phyloP scores from a whole-genome alignment of 83 land plant genomes.

The Diphasiastrum complanatum region DNA sequence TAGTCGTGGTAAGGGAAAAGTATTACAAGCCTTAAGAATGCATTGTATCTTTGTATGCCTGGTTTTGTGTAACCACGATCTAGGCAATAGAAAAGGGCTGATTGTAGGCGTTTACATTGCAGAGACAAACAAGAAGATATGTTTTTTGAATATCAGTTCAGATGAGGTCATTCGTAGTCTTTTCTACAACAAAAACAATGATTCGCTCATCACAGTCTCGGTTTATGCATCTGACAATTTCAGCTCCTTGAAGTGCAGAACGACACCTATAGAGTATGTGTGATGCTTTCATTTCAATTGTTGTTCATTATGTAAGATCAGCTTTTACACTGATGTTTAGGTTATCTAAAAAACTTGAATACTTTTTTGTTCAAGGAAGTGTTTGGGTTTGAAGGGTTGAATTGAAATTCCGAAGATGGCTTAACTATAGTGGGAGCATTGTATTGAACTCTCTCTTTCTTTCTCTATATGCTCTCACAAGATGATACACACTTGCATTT shows the following conservation, averaged over 20 bases:
- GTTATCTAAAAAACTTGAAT: too few species aligned
- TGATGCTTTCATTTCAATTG: conserved; percentile 3
- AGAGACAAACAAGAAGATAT: conserved; percentile 84
- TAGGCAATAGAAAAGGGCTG: neutral
- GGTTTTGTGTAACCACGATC: neutral
- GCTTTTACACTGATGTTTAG: too few species aligned
- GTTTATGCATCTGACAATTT: conserved; percentile 93
- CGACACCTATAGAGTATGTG: conserved; percentile 90
- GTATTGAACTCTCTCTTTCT: too few species aligned
- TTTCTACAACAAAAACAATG: conserved; percentile 95
- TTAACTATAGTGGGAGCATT: too few species aligned
- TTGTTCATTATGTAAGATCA: too few species aligned
- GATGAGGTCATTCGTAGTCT: conserved; percentile 96
- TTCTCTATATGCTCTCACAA: too few species aligned
- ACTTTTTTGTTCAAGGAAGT: too few species aligned
- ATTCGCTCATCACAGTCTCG: conserved; percentile 93
- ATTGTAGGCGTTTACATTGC: conserved; percentile 17
- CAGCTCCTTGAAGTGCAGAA: conserved; percentile 90
- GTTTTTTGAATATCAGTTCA: conserved; percentile 79
- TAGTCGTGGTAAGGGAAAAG: conserved; percentile 54
- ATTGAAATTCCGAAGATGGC: too few species aligned
- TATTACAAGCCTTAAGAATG: neutral
- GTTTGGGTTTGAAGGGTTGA: too few species aligned
- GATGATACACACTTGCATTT: too few species aligned
- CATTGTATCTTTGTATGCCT: neutral